Base-by-base conservation (phyloP, 352 stramenopile genomes). In the Globisporangium nagaii region DNA sequence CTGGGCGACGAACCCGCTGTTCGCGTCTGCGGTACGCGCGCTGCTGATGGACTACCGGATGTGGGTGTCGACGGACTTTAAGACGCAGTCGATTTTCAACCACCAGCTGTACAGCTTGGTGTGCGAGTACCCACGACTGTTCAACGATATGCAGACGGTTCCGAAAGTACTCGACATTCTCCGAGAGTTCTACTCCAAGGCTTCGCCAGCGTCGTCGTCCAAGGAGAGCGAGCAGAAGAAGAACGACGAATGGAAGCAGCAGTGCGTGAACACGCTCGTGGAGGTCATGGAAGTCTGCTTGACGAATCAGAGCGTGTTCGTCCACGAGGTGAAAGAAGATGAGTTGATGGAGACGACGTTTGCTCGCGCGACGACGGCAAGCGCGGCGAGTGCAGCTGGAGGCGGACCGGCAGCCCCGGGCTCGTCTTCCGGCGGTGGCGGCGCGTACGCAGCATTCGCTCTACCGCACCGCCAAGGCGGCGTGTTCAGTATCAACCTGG, bases 31-130 rank as follows among this genome's bases (percentile, higher is more conserved):
- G 7, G 66, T 93, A 1, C 77, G 80, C 13, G 73, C 73, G 1
- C 68, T 88, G 41, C 47, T 93, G 17, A 62, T 93, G 20, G 75
- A 93, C 54, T 90, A 82, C 45, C 67, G 75, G 4, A 20, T 90
- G 9, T 93, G 84, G 84, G 68, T 66, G 11, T 56, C 60, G 22
- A 67, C 79, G 10, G 73, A 76, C 46, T 89, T 66, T 39, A 93
- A 89, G 57, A 85, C 77, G 1, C 84, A 92, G 58, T 90, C 80
- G 5, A 89, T 92, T 37, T 91, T 75, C 56, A 83, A 83, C 39
- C 84, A 90, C 56, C 81, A 93, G 52, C 62, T 93, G 5, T 86
- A 91, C 48, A 58, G 63, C 5, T 53, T 93, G n/a, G 77, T 75
- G 1, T 88, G 76, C 25, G 77, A 88, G 32, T 71, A 86, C 39